These are phyloP conservation scores for Erysimum cheiri DNA, from an alignment of 441 rosid genomes.

Conservation along the genomic window DNA sequence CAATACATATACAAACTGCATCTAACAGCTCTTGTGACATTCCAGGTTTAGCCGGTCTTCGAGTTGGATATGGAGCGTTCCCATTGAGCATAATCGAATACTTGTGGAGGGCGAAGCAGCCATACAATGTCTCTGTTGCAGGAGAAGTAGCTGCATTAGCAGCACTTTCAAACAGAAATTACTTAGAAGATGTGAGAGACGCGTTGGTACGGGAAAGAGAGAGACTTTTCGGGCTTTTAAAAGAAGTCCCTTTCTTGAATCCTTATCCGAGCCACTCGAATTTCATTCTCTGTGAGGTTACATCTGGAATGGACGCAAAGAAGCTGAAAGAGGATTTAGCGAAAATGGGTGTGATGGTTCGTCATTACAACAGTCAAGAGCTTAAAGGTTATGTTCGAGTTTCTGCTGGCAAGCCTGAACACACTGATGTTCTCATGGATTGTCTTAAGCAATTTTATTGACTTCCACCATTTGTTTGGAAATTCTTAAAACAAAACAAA, in stretches of 20 bases:
- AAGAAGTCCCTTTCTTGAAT: conserved; percentile 74
- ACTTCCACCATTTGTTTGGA: conserved; percentile 35
- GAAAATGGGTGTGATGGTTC: conserved; percentile 86
- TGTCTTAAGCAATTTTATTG: conserved; percentile 59
- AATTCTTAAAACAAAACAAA: conserved; percentile 3
- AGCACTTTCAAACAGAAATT: conserved; percentile 75
- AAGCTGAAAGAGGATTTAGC: conserved; percentile 92
- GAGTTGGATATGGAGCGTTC: conserved; percentile 97
- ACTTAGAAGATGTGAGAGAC: conserved; percentile 80
- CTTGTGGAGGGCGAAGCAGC: conserved; percentile 94
- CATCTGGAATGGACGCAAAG: conserved; percentile 84
- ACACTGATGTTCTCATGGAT: conserved; percentile 70
- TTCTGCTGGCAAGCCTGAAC: conserved; percentile 90
- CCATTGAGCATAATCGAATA: conserved; percentile 85
- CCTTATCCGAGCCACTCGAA: conserved; percentile 89
- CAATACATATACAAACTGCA: neutral
- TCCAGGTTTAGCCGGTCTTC: conserved; percentile 88
- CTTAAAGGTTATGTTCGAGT: conserved; percentile 76
- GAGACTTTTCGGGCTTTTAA: conserved; percentile 71
- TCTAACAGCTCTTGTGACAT: conserved; percentile 14
- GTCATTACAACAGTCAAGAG: conserved; percentile 83
- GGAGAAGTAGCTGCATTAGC: conserved; percentile 97
- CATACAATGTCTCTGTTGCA: conserved; percentile 95
- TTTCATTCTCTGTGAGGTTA: conserved; percentile 87
- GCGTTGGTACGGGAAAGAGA: conserved; percentile 74